Evolutionary conservation across 2,329 filamentous ascomycete genomes (phyloP).

Genomic region (Microdochium bolleyi): DNA sequence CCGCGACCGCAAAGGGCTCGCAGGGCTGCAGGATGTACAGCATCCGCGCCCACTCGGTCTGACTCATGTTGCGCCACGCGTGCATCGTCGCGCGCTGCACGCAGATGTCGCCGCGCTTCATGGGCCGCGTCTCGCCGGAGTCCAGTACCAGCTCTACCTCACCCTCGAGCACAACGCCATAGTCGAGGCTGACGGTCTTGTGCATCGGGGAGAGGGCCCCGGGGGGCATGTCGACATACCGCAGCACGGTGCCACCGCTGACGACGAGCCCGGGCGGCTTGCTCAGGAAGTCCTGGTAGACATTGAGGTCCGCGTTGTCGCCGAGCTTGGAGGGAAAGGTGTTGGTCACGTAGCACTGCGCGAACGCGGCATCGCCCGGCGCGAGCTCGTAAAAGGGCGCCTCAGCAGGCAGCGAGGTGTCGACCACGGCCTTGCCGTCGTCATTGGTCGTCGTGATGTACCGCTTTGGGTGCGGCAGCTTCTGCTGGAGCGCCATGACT

Average conservation of each 20-base stretch:
- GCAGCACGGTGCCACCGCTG: constrained; percentile 31
- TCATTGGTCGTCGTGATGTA: neutral
- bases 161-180: neutral
- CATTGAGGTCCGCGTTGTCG: constrained; percentile 10
- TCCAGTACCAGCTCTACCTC: neutral
- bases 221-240: constrained; percentile 40
- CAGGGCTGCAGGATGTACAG: constrained; percentile 21
- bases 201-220: neutral
- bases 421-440: neutral
- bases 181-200: neutral
- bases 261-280: constrained; percentile 18
- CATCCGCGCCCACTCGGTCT: constrained; percentile 30
- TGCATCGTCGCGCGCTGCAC: constrained; percentile 38
- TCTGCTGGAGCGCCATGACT: constrained; percentile 8
- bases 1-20: constrained; percentile 2
- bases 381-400: constrained; percentile 6
- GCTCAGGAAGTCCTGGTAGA: constrained; percentile 11
- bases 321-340: constrained; percentile 12
- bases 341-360: constrained; percentile 16
- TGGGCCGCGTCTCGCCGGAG: neutral
- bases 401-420: neutral
- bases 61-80: constrained; percentile 26
- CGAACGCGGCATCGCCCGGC: constrained; percentile 10
- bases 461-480: constrained; percentile 9
- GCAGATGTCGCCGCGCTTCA: constrained; percentile 4